These are phyloP conservation scores for Balakata baccata DNA, from an alignment of 345 rosid species.

Conservation along the genomic window DNA sequence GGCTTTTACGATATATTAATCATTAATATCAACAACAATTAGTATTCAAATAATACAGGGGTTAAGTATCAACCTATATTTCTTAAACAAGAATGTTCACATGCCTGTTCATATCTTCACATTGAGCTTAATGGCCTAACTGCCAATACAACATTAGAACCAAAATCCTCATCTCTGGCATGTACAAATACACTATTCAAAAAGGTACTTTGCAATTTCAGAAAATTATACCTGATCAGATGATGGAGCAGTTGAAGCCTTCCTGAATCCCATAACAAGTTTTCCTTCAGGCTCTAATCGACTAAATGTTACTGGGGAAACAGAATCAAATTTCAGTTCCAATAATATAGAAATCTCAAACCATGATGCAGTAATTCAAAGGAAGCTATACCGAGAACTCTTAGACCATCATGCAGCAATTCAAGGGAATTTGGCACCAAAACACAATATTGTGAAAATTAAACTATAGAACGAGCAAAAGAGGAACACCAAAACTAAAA, in stretches of 20 bases:
- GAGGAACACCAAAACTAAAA: background rate
- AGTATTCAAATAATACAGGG: too few species aligned
- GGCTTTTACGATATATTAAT: too few species aligned
- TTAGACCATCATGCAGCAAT: constrained; percentile 6
- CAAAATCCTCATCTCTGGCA: background rate
- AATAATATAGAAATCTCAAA: constrained; percentile 16
- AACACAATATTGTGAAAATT: constrained; percentile 17
- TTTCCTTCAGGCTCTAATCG: constrained; percentile 92
- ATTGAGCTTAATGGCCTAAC: background rate
- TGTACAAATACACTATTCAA: background rate
- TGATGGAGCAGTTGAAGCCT: constrained; percentile 62
- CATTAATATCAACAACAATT: too few species aligned
- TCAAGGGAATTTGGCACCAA: constrained; percentile 17
- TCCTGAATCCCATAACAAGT: constrained; percentile 89
- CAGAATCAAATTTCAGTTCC: constrained; percentile 31
- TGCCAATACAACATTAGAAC: background rate
- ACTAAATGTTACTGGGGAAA: constrained; percentile 77
- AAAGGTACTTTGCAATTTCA: constrained; percentile 8
- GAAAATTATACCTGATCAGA: constrained; percentile 72
- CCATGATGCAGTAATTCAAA: constrained; percentile 14
- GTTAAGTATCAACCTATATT: background rate
- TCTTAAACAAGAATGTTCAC: background rate
- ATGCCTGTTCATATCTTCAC: background rate
- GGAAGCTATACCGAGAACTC: constrained; percentile 11
- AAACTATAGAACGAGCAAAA: constrained; percentile 12